phyloP scores from a whole-genome alignment of 2,329 filamentous ascomycete species.

The Plenodomus biglobosus region DNA sequence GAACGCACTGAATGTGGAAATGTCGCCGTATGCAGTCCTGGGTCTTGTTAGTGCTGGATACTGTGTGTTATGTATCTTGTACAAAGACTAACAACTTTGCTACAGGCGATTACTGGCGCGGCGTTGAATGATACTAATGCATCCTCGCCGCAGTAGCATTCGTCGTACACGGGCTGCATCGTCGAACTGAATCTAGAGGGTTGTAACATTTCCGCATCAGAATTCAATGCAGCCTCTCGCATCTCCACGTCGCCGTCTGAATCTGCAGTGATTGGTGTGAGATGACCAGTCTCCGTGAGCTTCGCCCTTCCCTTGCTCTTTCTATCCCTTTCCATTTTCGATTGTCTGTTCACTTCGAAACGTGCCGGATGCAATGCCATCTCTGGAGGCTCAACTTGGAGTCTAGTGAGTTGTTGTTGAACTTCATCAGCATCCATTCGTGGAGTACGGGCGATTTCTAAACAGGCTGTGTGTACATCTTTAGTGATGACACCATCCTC shows the following conservation, averaged over 20 bases:
- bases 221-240: slow-evolving; percentile 4
- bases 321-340: not conserved
- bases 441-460: slow-evolving; percentile 8
- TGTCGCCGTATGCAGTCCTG: slow-evolving; percentile 25
- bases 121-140: slow-evolving; percentile 6
- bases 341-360: not conserved
- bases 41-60: not conserved
- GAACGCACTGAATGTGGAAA: slow-evolving; percentile 25
- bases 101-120: slow-evolving; percentile 16
- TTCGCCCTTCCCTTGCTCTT: slow-evolving; percentile 14
- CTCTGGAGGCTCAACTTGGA: not conserved
- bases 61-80: not conserved
- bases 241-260: slow-evolving; percentile 20
- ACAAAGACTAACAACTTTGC: slow-evolving; percentile 16
- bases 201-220: not conserved
- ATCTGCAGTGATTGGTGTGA: slow-evolving; percentile 16
- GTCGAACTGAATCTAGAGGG: not conserved
- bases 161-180: slow-evolving; percentile 12
- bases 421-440: slow-evolving; percentile 1
- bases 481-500: slow-evolving; percentile 32
- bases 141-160: slow-evolving; percentile 25
- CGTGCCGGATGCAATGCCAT: not conserved
- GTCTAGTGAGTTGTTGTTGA: slow-evolving; percentile 3
- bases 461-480: slow-evolving; percentile 20
- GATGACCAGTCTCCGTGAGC: slow-evolving; percentile 6